These are phyloP conservation scores for Kluyveromyces sp. DNA, from an alignment of 1,139 yeast species.

Conservation along the genomic window DNA sequence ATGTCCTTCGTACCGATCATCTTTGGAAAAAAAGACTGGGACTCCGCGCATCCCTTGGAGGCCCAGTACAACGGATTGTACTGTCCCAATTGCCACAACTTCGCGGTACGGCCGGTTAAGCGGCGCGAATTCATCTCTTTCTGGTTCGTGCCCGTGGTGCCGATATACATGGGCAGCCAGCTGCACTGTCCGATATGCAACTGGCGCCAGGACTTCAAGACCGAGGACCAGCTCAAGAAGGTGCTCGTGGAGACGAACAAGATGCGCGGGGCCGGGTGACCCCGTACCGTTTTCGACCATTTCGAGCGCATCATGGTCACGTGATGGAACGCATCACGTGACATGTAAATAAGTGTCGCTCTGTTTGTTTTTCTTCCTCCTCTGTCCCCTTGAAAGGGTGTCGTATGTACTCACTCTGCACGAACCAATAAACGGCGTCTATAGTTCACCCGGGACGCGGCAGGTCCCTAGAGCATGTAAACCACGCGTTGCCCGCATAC, in stretches of 20 bases:
- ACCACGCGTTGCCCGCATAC: background rate
- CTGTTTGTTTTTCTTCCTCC: background rate
- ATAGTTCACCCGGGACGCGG: background rate
- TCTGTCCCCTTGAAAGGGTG: too few relatives aligned
- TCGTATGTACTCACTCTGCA: too few relatives aligned
- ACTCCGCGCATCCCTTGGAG: conserved; percentile 20
- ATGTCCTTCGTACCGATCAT: conserved; percentile 30
- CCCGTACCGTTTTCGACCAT: background rate
- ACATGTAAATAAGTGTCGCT: background rate
- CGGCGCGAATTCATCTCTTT: conserved; percentile 41
- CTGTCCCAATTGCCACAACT: conserved; percentile 40
- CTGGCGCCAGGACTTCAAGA: conserved; percentile 40
- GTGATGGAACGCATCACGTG: background rate
- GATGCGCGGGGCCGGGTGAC: conserved; percentile 11
- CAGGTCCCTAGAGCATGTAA: too few relatives aligned
- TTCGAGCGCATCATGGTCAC: background rate
- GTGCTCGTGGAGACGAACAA: conserved; percentile 28
- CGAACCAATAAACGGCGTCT: conserved; percentile 2
- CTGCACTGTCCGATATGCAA: conserved; percentile 39
- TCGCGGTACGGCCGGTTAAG: conserved; percentile 37
- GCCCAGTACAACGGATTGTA: conserved; percentile 23
- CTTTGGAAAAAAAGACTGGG: conserved; percentile 32
- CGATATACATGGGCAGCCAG: conserved; percentile 42
- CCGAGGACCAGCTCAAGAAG: conserved; percentile 33
- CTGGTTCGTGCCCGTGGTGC: conserved; percentile 43